A percentile compares a stretch with the other conserved stretches of the same genome.
Evolutionary conservation across 495 filamentous ascomycete species (phyloP).

Genomic region (Aspergillus saccharolyticus): DNA sequence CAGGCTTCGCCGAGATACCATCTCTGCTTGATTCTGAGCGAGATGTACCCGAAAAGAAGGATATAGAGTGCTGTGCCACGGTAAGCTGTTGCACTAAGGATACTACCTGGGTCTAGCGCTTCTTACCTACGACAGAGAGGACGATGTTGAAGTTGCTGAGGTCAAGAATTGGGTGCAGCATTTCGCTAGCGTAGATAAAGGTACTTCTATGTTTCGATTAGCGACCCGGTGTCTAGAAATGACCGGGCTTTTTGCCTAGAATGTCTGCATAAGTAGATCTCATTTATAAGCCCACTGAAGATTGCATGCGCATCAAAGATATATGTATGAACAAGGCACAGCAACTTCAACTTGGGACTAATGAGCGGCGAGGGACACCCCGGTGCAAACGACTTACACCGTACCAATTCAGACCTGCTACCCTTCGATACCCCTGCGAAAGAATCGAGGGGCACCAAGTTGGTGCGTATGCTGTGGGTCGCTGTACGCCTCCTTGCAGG

Average conservation of each 20-base stretch:
- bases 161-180: slow-evolving; percentile 47
- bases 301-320: background rate
- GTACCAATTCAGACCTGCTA: background rate
- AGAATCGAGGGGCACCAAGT: background rate
- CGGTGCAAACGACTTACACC: background rate
- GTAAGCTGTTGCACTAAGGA: background rate
- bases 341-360: background rate
- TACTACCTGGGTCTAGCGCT: background rate
- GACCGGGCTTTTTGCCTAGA: background rate
- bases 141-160: slow-evolving; percentile 49
- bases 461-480: background rate
- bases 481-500: background rate
- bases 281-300: background rate
- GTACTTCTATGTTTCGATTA: background rate
- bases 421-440: background rate
- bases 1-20: slow-evolving; percentile 57
- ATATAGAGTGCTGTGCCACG: slow-evolving; percentile 27
- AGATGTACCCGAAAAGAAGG: slow-evolving; percentile 43
- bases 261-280: background rate
- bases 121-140: slow-evolving; percentile 41
- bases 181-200: slow-evolving; percentile 11
- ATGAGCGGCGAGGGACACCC: background rate
- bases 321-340: background rate
- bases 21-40: slow-evolving; percentile 46
- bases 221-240: background rate